Evolutionary conservation across 768 basidiomycete genomes (phyloP), one percentile per base, ranked within the genome.

Genomic region (Pulveroboletus ravenelii): DNA sequence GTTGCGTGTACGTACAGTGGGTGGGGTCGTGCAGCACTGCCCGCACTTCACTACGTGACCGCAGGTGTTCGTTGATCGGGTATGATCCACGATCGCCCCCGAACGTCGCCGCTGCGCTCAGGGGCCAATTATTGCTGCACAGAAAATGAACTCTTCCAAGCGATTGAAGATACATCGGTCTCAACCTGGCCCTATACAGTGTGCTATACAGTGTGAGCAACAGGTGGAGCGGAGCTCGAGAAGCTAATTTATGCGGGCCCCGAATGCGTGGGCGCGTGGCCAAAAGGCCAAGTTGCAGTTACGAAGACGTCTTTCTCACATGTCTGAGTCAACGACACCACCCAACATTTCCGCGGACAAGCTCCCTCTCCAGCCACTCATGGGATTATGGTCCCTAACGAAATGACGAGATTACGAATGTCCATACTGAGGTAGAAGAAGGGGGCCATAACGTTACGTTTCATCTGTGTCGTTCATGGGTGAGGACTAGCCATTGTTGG

Each of bases 331-430:
- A 64, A 48, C 56, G 41, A 50, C 59, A 31, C 18, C 59, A 31
- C 18, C 14, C 48, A 3, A 7, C 48, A 49, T 59, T 54, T 51
- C 63, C 57, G 63, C 60, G 62, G 63, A 65, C 39, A 51, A 48
- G 36, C 10, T 45, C 48, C 42, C 6, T 12, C 47, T 31, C 38
- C 45, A 47, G 32, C 45, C 45, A 46, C 41, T 45, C 50, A 41
- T 34, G 34, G 12, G 36, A 10, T 62, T 50, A 64, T 43, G 38
- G 32, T 41, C 20, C 44, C 41, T 65, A 52, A 61, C 41, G 51
- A 45, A 45, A 59, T 58, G 32, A 59, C 53, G 62, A 53, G 31
- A 57, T 47, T 14, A 47, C 51, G 10, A 47, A 41, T 45, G 39
- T 39, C 25, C 42, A 42, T 53, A 35, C 48, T 47, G 57, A 44